A percentile compares a stretch with the other conserved stretches of the same genome.
These are phyloP conservation scores for Puccinia horiana DNA, from an alignment of 1,284 basidiomycete species.

Conservation along the genomic window DNA sequence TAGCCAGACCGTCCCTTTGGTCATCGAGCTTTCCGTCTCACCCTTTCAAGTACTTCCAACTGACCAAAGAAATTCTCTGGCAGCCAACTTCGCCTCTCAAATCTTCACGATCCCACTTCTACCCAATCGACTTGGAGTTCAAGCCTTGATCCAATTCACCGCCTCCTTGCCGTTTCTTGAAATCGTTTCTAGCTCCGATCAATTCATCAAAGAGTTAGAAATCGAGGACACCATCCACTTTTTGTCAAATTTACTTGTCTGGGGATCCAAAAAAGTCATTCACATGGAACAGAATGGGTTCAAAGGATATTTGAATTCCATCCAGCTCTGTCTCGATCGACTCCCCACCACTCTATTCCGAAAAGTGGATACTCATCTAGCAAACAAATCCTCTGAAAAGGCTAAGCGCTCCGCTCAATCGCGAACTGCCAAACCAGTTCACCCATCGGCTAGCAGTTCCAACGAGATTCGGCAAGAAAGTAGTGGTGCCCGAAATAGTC, in stretches of 20 bases:
- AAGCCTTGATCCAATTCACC: constrained; percentile 34
- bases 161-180: constrained; percentile 32
- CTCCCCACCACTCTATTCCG: constrained; percentile 26
- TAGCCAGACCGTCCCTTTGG: not conserved
- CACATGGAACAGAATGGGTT: constrained; percentile 15
- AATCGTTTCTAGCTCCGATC: not conserved
- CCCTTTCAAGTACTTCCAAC: constrained; percentile 15
- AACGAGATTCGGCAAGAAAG: not conserved
- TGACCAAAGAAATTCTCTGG: not conserved
- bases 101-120: constrained; percentile 44
- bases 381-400: constrained; percentile 1
- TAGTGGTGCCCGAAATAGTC: not conserved
- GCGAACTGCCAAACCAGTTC: not conserved
- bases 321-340: constrained; percentile 29
- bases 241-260: constrained; percentile 36
- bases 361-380: constrained; percentile 17
- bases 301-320: constrained; percentile 19
- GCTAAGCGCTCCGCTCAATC: not conserved
- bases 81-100: constrained; percentile 9
- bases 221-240: constrained; percentile 24
- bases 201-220: not conserved
- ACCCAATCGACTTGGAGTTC: constrained; percentile 34
- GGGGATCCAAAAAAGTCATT: constrained; percentile 42
- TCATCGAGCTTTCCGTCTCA: constrained; percentile 29
- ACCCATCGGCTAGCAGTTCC: not conserved